These are phyloP conservation scores for Macaranga tanarius DNA, from an alignment of 441 rosid genomes.

Conservation along the genomic window DNA sequence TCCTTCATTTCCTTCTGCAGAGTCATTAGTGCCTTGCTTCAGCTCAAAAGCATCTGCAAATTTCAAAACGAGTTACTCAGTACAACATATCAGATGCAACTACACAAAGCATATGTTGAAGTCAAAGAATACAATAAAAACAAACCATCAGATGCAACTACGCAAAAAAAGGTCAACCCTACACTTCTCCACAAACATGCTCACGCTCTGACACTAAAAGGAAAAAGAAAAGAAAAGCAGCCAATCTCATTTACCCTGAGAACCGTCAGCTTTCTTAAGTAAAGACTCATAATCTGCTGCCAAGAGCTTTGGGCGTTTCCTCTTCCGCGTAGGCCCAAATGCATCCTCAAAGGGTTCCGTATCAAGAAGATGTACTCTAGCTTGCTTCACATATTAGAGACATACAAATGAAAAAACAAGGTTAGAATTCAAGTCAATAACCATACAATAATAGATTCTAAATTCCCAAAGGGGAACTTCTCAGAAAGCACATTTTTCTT, in stretches of 20 bases:
- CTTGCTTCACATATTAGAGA: constrained; percentile 49
- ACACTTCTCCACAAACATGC: too few relatives aligned
- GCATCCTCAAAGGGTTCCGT: constrained; percentile 85
- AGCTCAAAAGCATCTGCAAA: constrained; percentile 67
- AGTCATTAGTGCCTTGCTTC: constrained; percentile 40
- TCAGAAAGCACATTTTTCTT: too few relatives aligned
- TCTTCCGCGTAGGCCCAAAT: constrained; percentile 76
- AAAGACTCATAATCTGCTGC: constrained; percentile 85
- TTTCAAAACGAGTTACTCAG: constrained; percentile 13
- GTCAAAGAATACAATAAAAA: not conserved
- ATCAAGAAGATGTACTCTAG: constrained; percentile 85
- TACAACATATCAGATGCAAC: not conserved
- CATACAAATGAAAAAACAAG: constrained; percentile 9
- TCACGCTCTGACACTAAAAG: too few relatives aligned
- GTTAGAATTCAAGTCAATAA: not conserved
- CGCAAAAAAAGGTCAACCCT: not conserved
- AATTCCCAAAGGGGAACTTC: not conserved
- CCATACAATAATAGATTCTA: not conserved
- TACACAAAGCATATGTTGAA: too few relatives aligned
- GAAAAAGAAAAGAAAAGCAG: not conserved
- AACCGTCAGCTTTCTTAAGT: constrained; percentile 67
- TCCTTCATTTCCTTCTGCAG: constrained; percentile 55
- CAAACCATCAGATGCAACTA: not conserved
- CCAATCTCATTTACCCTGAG: constrained; percentile 56
- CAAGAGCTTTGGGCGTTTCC: constrained; percentile 79